These are phyloP conservation scores for Podospora bellae-mahoneyi DNA, from an alignment of 495 filamentous ascomycete species.

Conservation along the genomic window DNA sequence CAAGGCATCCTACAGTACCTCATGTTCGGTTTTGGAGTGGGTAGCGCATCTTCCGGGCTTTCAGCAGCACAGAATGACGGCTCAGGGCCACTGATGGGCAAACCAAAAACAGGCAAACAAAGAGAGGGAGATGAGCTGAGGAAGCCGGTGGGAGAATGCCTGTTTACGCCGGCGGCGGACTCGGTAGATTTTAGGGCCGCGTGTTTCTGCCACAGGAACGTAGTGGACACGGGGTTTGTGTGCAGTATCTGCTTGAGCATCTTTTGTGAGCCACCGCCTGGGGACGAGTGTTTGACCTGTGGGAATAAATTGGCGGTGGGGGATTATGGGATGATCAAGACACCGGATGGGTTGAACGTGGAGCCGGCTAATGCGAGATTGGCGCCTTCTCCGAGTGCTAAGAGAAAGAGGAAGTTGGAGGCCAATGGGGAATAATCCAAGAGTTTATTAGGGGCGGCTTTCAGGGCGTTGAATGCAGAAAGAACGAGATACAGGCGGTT, in stretches of 20 bases:
- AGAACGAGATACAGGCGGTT: background rate
- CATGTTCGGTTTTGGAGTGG: constrained; percentile 77
- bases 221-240: constrained; percentile 90
- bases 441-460: too few species aligned
- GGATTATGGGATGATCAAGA: constrained; percentile 57
- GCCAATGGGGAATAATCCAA: constrained; percentile 13
- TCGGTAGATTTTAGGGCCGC: constrained; percentile 94
- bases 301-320: constrained; percentile 75
- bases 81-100: background rate
- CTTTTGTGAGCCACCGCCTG: constrained; percentile 47
- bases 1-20: constrained; percentile 80
- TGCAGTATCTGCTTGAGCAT: constrained; percentile 93
- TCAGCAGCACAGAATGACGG: constrained; percentile 7
- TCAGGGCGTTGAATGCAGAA: background rate
- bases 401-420: constrained; percentile 32
- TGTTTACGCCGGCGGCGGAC: constrained; percentile 76
- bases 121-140: constrained; percentile 10
- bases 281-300: constrained; percentile 82
- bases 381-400: constrained; percentile 7
- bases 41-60: constrained; percentile 35
- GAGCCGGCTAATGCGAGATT: background rate
- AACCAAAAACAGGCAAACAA: constrained; percentile 46
- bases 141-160: constrained; percentile 28
- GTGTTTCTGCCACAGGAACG: constrained; percentile 90
- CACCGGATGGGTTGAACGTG: constrained; percentile 52